Evolutionary conservation across 495 filamentous ascomycete genomes (phyloP), one percentile per base, ranked within the genome.

Genomic region (Penicillium salamii): DNA sequence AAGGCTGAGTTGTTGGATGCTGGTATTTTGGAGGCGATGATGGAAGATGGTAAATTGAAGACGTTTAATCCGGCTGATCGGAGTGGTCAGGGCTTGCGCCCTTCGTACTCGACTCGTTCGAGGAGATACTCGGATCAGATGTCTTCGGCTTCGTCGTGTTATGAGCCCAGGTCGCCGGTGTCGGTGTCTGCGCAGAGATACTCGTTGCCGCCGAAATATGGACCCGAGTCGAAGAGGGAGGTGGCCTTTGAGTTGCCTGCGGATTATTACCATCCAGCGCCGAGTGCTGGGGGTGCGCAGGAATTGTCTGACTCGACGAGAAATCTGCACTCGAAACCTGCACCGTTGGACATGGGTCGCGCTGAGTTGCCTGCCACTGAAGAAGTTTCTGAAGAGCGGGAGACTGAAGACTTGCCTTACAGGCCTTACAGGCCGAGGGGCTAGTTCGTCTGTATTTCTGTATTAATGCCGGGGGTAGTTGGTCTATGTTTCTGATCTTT

Each of bases 1-100:
- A 88, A 86, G 53, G 79, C 84, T 0, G 68, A 75, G 52, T 45
- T 67, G 9, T 50, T 67, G 5, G 64, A 65, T 52, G 48, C 54
- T 0, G 64, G 64, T 6, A 54, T 59, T 8, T 49, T 67, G 47
- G 51, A 65, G 51, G 63, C 42, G 6, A 52, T 50, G 19, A 44
- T 65, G 34, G 58, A 65, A 37, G 62, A 61, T 45, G 64, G 64
- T 2, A 63, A 49, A 23, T 37, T 67, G 34, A 62, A 44, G 51
- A 67, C 64, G 0, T 55, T 47, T 18, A 67, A 67, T 42, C 64
- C 64, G 5, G 58, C 58, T 6, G 58, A 65, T 42, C 54, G 54
- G 14, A 52, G 52, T 7, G 31, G 15, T 34, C 20, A n/a, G n/a
- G 11, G 4, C 5, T 14, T 42, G 14, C 19, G 28, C 15, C 14